Evolutionary conservation across 1,139 yeast genomes (phyloP), one percentile per base, ranked within the genome.

Genomic region (Hyphopichia burtonii): DNA sequence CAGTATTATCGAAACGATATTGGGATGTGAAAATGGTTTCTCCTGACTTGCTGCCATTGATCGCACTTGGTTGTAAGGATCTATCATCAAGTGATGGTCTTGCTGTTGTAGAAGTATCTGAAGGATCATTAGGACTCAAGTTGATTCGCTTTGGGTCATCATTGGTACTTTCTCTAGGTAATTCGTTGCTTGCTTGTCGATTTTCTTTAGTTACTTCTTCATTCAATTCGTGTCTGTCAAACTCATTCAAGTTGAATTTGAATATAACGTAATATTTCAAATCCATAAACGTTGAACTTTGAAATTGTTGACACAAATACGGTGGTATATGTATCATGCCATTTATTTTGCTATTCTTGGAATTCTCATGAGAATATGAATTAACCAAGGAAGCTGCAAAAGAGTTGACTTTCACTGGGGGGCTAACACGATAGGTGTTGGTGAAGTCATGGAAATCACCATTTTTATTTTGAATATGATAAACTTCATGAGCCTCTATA

Each of bases 401-500:
- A 0, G 68, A 55, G 46, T 71, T 72, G 36, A 58, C 46, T 46
- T 71, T 72, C n/a, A 59, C 33, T 14, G 59, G 58, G 4, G 74
- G 69, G n/a, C 70, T 65, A 14, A 71, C 71, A 40, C 63, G 58
- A 51, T 68, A 71, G n/a, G 55, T 48, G 43, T 71, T 65, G 19
- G 55, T 55, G 40, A 55, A 53, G 16, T 52, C 54, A 6, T 46
- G 48, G 11, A 31, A 25, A n/a, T 42, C 42, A 12, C 44, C 48
- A 2, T 44, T 44, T 3, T 44, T 45, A 12, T 44, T 46, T 17
- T 44, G 45, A 9, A 52, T 19, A 43, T 67, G 72, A 52, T 61
- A 72, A 2, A 55, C 46, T 41, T 73, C 78, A 43, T 67, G 69
- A 10, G 76, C 76, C 47, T 72, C 78, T 17, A 72, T 43, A 46